Evolutionary conservation across 495 filamentous ascomycete species (phyloP), one percentile per base, ranked within the genome.

Genomic region (Podospora conica): DNA sequence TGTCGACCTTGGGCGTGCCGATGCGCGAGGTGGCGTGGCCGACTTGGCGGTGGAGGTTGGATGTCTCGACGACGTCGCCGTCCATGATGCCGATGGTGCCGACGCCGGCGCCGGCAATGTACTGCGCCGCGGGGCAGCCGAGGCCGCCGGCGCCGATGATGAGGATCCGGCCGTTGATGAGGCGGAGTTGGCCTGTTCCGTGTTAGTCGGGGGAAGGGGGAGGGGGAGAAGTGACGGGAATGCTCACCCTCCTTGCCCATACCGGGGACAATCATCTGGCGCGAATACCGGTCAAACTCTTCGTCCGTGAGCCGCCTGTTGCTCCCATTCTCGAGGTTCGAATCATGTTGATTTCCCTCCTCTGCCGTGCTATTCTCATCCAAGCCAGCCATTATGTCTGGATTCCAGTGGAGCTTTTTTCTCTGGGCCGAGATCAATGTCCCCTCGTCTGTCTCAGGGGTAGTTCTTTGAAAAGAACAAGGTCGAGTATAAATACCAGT

Each of bases 31-130:
- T 90, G 10, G 80, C 81, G 72, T 98, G 93, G 29, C 92, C 80
- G 63, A 97, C 89, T 76, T 98, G 95, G 2, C 95, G 90, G 77
- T 97, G 94, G 21, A 98, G 85, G 76, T 98, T 98, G 27, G 93
- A 97, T 6, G 79, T 75, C 73, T 97, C 94, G 58, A 98, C 93
- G 1, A 78, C 83, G 79, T 98, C 94, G 60, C 90, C 92, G 74
- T 98, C 94, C 55, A 94, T 84, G 53, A 98, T 77, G 0, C 94
- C 94, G 24, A 98, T 76, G 1, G 85, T 91, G 11, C 92, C 92
- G 7, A 97, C 82, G 1, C 94, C 94, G 18, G 93, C 91, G 9
- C 91, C 92, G 31, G 92, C 90, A 3, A 98, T 82, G 74, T 98
- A 98, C 28, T 88, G 84, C 27, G 93, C 91, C 24, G 95, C 92